Base-by-base conservation (phyloP, 1,284 basidiomycete species). In the Somion occarium region DNA sequence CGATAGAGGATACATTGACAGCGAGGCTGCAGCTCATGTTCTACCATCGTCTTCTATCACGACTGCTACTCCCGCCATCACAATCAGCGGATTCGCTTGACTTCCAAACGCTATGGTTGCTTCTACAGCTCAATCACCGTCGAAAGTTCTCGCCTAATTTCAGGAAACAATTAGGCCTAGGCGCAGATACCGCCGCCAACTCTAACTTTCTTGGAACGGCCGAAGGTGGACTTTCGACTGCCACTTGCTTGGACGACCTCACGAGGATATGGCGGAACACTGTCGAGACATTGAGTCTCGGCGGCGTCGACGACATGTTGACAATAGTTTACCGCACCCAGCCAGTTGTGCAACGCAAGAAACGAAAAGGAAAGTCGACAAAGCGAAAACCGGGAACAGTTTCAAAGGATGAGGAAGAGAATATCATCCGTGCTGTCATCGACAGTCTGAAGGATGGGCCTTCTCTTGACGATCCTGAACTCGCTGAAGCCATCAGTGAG, bases 1-100 rank as follows among this genome's bases (percentile, higher is more conserved):
- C 70, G 7, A 73, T 82, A 15, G 75, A 76, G 41, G 88, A 92
- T 61, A 76, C 82, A 0, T 61, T 80, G 13, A 69, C 82, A 0
- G 80, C 90, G 0, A 79, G 79, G n/a, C 69, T 91, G 18, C 91
- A 94, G 64, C 75, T 93, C 3, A 93, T 93, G 89, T 65, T 92
- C 25, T 94, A 94, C 66, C 80, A 85, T 61, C 83, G 83, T 46
- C 77, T 94, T 42, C 70, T 93, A 12, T 75, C 77, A 38, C 68
- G 65, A 18, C 68, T 88, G 12, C 61, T 86, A 15, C 64, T 73
- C 2, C 63, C 67, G 0, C 61, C 72, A 24, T 57, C 59, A 1
- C 47, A 25, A 12, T 51, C 54, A 9, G 38, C 41, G 15, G 41
- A 54, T 23, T 64, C 70, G 2, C 75, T 83, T 55, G 73, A 85